A percentile compares a stretch with the other conserved stretches of the same genome.
phyloP scores from a whole-genome alignment of 805 yeast genomes.

The Maudiozyma turicensis region DNA sequence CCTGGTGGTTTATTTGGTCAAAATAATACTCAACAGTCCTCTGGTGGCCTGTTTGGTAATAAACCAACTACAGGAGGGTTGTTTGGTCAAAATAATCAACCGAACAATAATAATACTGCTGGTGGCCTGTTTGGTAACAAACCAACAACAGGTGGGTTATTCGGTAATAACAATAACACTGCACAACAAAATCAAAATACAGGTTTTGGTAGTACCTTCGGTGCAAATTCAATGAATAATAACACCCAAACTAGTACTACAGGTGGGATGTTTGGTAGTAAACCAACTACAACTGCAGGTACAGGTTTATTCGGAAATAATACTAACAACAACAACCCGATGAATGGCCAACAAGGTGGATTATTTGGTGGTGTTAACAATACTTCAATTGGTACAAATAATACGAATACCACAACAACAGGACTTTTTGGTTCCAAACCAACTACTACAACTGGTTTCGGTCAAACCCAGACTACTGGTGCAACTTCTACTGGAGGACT shows the following conservation, averaged over 20 bases:
- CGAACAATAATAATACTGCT: slow-evolving; percentile 5
- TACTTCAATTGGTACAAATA: not conserved
- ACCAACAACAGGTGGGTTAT: slow-evolving; percentile 12
- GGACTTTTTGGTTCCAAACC: slow-evolving; percentile 31
- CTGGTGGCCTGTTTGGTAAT: slow-evolving; percentile 14
- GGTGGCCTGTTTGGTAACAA: slow-evolving; percentile 12
- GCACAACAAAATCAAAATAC: not conserved
- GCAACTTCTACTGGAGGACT: slow-evolving; percentile 15
- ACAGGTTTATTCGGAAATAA: slow-evolving; percentile 25
- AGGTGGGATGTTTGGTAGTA: slow-evolving; percentile 30
- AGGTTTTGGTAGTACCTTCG: not conserved
- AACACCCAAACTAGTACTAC: not conserved
- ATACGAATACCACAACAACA: slow-evolving; percentile 3
- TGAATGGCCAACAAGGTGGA: not conserved
- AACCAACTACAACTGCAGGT: slow-evolving; percentile 12
- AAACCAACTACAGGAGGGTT: slow-evolving; percentile 12
- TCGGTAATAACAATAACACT: not conserved
- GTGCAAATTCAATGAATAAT: not conserved
- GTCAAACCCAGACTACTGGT: not conserved
- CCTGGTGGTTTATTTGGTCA: not conserved
- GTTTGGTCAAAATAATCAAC: slow-evolving; percentile 14
- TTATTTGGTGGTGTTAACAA: not conserved
- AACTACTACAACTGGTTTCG: slow-evolving; percentile 1
- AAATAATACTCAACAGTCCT: not conserved
- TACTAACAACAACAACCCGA: not conserved